These are phyloP conservation scores for Podospora pseudoanserina DNA, from an alignment of 495 filamentous ascomycete genomes.

Conservation along the genomic window DNA sequence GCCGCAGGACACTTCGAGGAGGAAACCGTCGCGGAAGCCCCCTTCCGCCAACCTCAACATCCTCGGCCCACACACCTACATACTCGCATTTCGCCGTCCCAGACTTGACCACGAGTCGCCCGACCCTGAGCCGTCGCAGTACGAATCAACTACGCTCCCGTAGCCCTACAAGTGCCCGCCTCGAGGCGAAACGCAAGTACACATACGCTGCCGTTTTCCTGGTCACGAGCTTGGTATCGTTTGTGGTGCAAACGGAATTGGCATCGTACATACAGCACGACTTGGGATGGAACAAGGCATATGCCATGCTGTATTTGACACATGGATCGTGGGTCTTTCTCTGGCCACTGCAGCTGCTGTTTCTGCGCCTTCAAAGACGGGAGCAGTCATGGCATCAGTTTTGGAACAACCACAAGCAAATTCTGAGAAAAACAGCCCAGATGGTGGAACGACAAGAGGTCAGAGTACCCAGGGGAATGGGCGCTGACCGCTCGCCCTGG, in stretches of 20 bases:
- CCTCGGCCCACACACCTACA: background rate
- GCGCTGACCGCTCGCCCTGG: slow-evolving; percentile 31
- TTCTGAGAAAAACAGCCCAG: slow-evolving; percentile 73
- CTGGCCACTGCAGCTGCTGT: slow-evolving; percentile 78
- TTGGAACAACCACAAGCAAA: slow-evolving; percentile 73
- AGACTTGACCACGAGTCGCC: slow-evolving; percentile 4
- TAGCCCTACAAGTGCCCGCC: slow-evolving; percentile 37
- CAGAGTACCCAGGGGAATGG: slow-evolving; percentile 43
- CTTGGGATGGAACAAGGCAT: slow-evolving; percentile 89
- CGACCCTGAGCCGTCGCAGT: slow-evolving; percentile 22
- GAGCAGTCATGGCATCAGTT: slow-evolving; percentile 78
- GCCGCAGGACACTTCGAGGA: slow-evolving; percentile 1
- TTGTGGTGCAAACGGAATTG: slow-evolving; percentile 88
- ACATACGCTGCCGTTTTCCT: slow-evolving; percentile 81
- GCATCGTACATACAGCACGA: slow-evolving; percentile 89
- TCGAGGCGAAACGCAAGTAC: slow-evolving; percentile 70
- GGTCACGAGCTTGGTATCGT: slow-evolving; percentile 72
- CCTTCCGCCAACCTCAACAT: slow-evolving; percentile 5
- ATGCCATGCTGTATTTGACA: slow-evolving; percentile 97
- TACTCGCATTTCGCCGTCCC: background rate
- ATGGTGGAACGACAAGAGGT: slow-evolving; percentile 73
- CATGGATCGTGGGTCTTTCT: slow-evolving; percentile 90
- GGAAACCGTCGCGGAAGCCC: slow-evolving; percentile 1
- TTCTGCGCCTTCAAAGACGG: slow-evolving; percentile 70
- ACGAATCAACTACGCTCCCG: slow-evolving; percentile 24